Evolutionary conservation across 2,329 filamentous ascomycete species (phyloP).

Genomic region (Macroventuria anomochaeta): DNA sequence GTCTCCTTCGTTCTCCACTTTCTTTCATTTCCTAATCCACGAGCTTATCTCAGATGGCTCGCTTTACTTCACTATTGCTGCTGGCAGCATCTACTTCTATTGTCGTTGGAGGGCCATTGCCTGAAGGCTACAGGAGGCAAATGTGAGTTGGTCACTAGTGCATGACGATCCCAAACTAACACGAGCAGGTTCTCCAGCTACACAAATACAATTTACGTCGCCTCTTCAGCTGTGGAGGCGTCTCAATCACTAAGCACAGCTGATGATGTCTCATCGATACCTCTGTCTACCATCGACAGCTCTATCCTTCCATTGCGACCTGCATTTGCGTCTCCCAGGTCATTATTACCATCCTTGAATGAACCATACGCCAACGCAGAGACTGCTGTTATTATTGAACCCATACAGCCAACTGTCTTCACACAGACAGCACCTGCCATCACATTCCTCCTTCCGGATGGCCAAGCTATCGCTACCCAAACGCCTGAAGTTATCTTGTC

Average conservation of each 20-base stretch:
- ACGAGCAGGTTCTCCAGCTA: conserved; percentile 34
- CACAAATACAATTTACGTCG: conserved; percentile 32
- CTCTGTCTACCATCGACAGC: background rate
- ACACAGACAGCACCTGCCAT: conserved; percentile 36
- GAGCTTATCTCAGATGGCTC: conserved; percentile 34
- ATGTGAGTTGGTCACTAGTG: conserved; percentile 32
- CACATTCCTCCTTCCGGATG: conserved; percentile 42
- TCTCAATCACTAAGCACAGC: conserved; percentile 3
- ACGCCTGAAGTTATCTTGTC: conserved; percentile 37
- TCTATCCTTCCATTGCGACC: background rate
- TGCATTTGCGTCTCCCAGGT: background rate
- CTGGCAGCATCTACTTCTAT: conserved; percentile 46
- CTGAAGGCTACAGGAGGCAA: conserved; percentile 33
- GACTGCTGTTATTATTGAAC: conserved; percentile 44
- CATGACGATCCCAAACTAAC: background rate
- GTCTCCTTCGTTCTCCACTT: conserved; percentile 21
- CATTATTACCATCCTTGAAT: conserved; percentile 7
- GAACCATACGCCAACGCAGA: conserved; percentile 34
- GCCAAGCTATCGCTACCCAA: conserved; percentile 41
- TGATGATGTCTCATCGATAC: background rate
- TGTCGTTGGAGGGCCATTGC: conserved; percentile 45
- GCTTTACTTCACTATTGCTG: conserved; percentile 39
- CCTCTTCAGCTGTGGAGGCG: conserved; percentile 6
- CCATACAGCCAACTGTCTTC: conserved; percentile 39
- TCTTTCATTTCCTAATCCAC: conserved; percentile 25